Base-by-base conservation (phyloP, 139 green algal genomes). In the Volvox africanus region DNA sequence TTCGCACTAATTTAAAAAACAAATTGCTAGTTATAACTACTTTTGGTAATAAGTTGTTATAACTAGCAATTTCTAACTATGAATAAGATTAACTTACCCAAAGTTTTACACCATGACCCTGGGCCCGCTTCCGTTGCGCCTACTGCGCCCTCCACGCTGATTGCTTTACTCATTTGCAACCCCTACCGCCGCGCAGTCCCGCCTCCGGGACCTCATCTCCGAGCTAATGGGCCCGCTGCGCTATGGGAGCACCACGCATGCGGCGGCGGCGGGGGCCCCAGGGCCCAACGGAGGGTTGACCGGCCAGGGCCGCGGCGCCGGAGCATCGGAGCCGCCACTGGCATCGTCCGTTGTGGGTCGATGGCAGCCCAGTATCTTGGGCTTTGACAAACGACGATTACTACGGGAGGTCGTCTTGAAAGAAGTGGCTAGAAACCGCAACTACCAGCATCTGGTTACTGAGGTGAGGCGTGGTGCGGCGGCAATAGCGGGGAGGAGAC, bases 311-410 rank as follows among this genome's bases (percentile, higher is more conserved):
- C 22, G 86, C 22, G 33, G 36, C 19, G 33, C 1, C 22, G 36
- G 28, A 44, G 6, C 30, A 12, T 62, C 1, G 21, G 62, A 78
- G 36, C 69, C 85, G 1, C 65, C 67, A 18, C 86, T 90, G 28
- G 86, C 37, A 1, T 62, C 19, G 17, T 90, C 71, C 30, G 30
- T 90, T 50, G 20, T 26, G 11, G 65, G 80, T 26, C 44, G 35
- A 11, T 97, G 95, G 96, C 22, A 88, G 50, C 94, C 95, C 2
- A 87, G 2, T 0, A 80, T 97, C 36, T 82, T 97, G 80, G 95
- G 95, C 0, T 67, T 96, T 30, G 69, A 93, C 83, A 98, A 97
- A 91, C 89, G 96, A 18, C 44, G 91, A 22, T 85, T 98, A 79
- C 91, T 98, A 93, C 78, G 82, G 61, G 77, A 92, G 17, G 92